A percentile compares a stretch with the other conserved stretches of the same genome.
phyloP scores from a whole-genome alignment of 768 basidiomycete species.

The Lepiota venenata region DNA sequence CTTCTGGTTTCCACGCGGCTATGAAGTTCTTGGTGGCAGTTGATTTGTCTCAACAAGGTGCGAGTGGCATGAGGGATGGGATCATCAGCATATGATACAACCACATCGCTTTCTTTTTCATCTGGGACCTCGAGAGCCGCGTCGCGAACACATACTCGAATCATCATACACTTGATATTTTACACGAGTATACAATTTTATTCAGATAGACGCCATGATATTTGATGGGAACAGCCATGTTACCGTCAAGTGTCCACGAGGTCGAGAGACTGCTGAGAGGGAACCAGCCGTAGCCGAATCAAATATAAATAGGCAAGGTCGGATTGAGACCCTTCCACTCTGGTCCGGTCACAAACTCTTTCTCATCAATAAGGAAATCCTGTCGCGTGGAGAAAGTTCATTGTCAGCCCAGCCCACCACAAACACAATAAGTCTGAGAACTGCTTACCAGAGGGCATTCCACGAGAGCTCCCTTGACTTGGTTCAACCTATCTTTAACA shows the following conservation, averaged over 20 bases:
- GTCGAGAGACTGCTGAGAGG: not conserved
- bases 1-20: slow-evolving; percentile 72
- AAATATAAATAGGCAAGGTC: slow-evolving; percentile 78
- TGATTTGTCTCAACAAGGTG: slow-evolving; percentile 66
- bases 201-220: not conserved
- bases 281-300: slow-evolving; percentile 13
- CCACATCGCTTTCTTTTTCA: not conserved
- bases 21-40: slow-evolving; percentile 77
- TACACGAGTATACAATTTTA: not conserved
- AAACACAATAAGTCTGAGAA: slow-evolving; percentile 1
- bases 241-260: not conserved
- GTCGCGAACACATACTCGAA: no score
- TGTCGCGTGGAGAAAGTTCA: slow-evolving; percentile 23
- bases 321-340: slow-evolving; percentile 78
- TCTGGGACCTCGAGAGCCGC: no score
- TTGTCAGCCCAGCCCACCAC: slow-evolving; percentile 9
- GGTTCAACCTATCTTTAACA: slow-evolving; percentile 70
- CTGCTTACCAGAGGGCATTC: slow-evolving; percentile 66
- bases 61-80: slow-evolving; percentile 52
- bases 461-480: slow-evolving; percentile 70
- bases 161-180: not conserved
- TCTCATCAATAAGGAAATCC: slow-evolving; percentile 86
- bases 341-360: slow-evolving; percentile 62
- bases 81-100: slow-evolving; percentile 52
- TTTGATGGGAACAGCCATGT: not conserved